Percentiles rank a stretch among this genome's conserved stretches.
phyloP scores from a whole-genome alignment of 257 asterid genomes.

The Rubia yunnanensis region DNA sequence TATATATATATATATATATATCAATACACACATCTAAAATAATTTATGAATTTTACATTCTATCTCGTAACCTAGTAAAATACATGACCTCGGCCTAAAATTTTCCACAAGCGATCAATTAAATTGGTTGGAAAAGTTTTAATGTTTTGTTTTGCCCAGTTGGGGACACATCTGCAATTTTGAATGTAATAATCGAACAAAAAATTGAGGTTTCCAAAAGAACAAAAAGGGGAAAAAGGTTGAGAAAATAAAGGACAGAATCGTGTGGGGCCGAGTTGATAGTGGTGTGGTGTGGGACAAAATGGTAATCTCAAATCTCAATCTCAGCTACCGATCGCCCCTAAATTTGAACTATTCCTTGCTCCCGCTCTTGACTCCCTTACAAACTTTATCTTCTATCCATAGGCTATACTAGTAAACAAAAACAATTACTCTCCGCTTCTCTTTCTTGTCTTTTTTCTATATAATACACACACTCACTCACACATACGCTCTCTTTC shows the following conservation, averaged over 20 bases:
- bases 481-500: background rate
- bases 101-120: no score
- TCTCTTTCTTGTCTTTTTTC: no score
- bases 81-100: no score
- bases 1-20: no score
- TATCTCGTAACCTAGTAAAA: no score
- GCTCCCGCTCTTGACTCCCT: slow-evolving; percentile 59
- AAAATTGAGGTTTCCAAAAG: background rate
- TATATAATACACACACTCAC: background rate
- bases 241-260: background rate
- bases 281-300: background rate
- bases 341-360: slow-evolving; percentile 44
- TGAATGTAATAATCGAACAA: background rate
- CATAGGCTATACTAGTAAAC: no score
- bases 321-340: slow-evolving; percentile 16
- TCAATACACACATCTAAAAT: no score
- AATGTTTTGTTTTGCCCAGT: background rate
- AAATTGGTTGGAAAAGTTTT: no score
- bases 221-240: background rate
- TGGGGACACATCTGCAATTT: background rate
- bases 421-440: no score
- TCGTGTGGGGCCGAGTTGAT: background rate
- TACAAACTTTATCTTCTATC: slow-evolving; percentile 7
- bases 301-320: background rate
- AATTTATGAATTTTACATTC: no score